Evolutionary conservation across 805 yeast genomes (phyloP).

Genomic region (Zygoascus flipseniorum): DNA sequence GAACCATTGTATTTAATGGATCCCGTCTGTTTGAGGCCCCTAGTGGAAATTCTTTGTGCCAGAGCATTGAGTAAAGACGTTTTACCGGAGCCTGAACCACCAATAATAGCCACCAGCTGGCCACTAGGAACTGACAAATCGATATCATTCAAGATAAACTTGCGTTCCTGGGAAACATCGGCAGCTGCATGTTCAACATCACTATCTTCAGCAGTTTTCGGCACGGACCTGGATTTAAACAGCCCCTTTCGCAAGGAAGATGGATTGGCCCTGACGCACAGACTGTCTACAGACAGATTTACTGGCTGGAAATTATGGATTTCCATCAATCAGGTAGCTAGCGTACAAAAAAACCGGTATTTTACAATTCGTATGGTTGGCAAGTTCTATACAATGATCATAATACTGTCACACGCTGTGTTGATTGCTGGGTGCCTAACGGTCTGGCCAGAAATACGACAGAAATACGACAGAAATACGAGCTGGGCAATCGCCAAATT

Average conservation of each 20-base stretch:
- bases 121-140: constrained; percentile 55
- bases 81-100: constrained; percentile 84
- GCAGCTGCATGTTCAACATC: not conserved
- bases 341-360: too few species aligned
- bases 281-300: not conserved
- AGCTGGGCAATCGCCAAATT: too few species aligned
- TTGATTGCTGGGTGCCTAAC: too few species aligned
- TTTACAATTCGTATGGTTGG: too few species aligned
- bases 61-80: constrained; percentile 62
- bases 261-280: not conserved
- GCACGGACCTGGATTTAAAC: not conserved
- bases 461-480: too few species aligned
- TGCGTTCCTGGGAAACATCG: constrained; percentile 9
- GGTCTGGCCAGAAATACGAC: too few species aligned
- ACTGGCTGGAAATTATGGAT: not conserved
- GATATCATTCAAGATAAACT: constrained; percentile 39
- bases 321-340: not conserved
- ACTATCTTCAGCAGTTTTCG: not conserved
- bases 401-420: too few species aligned
- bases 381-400: too few species aligned
- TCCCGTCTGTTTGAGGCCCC: constrained; percentile 20
- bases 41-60: constrained; percentile 24
- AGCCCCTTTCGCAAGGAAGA: not conserved
- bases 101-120: constrained; percentile 68
- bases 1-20: constrained; percentile 22